A percentile compares a stretch with the other conserved stretches of the same genome.
Evolutionary conservation across 2,329 filamentous ascomycete species (phyloP).

Genomic region (Arthrobotrys iridis): DNA sequence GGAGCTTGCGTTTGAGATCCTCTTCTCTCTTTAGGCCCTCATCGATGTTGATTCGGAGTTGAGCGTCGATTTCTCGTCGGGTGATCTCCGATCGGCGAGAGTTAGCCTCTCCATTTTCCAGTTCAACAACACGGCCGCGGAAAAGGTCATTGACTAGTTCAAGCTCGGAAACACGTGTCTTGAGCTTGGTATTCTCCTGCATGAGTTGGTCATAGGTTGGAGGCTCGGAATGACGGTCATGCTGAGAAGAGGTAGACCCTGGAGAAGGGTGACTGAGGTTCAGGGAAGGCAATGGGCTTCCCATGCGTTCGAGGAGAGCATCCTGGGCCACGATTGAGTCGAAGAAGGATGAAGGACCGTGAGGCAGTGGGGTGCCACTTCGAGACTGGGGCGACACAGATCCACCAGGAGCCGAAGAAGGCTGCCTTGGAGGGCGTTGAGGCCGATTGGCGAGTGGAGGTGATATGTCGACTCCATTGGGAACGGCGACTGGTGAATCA

Average conservation of each 20-base stretch:
- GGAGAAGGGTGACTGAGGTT: slow-evolving; percentile 70
- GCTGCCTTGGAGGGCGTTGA: slow-evolving; percentile 62
- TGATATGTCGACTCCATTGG: slow-evolving; percentile 64
- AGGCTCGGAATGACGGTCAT: slow-evolving; percentile 67
- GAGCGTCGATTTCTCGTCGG: slow-evolving; percentile 67
- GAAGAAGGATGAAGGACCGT: slow-evolving; percentile 56
- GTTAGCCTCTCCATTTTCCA: slow-evolving; percentile 79
- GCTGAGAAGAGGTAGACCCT: slow-evolving; percentile 67
- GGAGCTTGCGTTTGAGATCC: slow-evolving; percentile 81
- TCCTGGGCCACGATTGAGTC: slow-evolving; percentile 57
- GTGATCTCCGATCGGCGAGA: slow-evolving; percentile 71
- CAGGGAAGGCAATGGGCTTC: slow-evolving; percentile 65
- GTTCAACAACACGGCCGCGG: slow-evolving; percentile 75
- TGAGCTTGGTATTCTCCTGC: slow-evolving; percentile 83
- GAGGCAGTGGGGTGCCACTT: slow-evolving; percentile 57
- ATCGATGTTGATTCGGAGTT: slow-evolving; percentile 73
- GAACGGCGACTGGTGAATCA: slow-evolving; percentile 60
- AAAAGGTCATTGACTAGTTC: slow-evolving; percentile 93
- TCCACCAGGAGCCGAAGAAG: slow-evolving; percentile 56
- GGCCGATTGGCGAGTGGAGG: slow-evolving; percentile 43
- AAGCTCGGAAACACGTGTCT: slow-evolving; percentile 92
- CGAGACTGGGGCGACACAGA: slow-evolving; percentile 58
- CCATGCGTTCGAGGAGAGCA: slow-evolving; percentile 59
- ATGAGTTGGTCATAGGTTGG: slow-evolving; percentile 75
- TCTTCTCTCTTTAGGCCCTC: slow-evolving; percentile 82